Base-by-base conservation (phyloP, 768 basidiomycete genomes). In the Boletus bicolor region DNA sequence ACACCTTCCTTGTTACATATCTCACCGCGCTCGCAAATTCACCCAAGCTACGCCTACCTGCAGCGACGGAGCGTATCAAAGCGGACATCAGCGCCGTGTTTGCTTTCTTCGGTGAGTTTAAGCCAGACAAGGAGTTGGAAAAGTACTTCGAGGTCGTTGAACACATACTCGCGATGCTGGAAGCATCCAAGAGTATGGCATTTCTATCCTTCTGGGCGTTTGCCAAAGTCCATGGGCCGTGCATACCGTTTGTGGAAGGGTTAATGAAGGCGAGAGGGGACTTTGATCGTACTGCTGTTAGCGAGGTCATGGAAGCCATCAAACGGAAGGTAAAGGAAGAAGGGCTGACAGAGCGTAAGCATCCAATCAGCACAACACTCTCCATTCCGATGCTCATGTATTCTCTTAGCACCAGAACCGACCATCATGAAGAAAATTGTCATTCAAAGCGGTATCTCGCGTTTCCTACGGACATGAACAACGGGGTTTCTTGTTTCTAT, bases 151-250 rank as follows among this genome's bases (percentile, higher is more conserved):
- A 93, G 65, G 85, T 98, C 36, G 72, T 98, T 53, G 93, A 98
- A 69, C 78, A 87, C 77, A 82, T 93, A 38, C 76, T 93, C 24
- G 79, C 85, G 5, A 80, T 98, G 68, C 75, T 97, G 35, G 87
- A 91, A 56, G 91, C 95, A 1, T 91, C 89, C 41, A 89, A 89
- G 74, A 88, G 89, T 58, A 83, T 98, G 72, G 86, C 87, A 3
- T 96, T 96, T 77, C 75, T 98, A 52, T 94, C 94, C 11, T 97
- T 89, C 72, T 97, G 91, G 87, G 77, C 83, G 5, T 98, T 99
- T 71, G 95, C 94, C 17, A 91, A 91, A 66, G 85, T 88, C 24
- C 89, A 96, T 71, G 97, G 97, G 5, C 93, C 96, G 26, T 94
- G 95, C 63, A 79, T 97, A 41, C 79, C 85, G 2, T 98, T 97